Base-by-base conservation (phyloP, 352 stramenopile species). In the Ochromonadaceae sp. region DNA sequence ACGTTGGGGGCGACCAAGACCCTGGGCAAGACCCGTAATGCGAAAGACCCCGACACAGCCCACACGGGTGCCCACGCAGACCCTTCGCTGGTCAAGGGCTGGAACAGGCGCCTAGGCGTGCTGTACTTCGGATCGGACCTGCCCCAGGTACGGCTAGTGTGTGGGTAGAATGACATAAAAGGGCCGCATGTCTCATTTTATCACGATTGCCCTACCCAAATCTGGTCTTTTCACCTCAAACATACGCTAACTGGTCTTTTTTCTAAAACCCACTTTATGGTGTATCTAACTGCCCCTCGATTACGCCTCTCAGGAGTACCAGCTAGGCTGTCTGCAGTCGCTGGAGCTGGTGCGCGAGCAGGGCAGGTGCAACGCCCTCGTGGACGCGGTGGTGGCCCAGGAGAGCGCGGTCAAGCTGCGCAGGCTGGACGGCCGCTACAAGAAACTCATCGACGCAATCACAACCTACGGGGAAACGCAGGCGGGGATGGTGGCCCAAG, bases 71-170 rank as follows among this genome's bases (percentile, higher is more conserved):
- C n/a, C 2, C 39, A 49, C 30, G 26, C 41, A n/a, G 55, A 63
- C 31, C 38, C 55, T 32, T 28, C 30, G 5, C 31, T 63, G 31
- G 10, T 63, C 3, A 63, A 63, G 26, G 12, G 26, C 28, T 63
- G 55, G 55, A n/a, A 47, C 7, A 5, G 25, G 12, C 20, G 40
- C 26, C 38, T 63, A 26, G 38, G 7, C 41, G 5, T 63, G 12
- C 17, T 63, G 7, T 63, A 31, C 26, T 63, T 26, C 41, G 55
- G 55, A 12, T 63, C 35, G 26, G 55, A 63, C 25, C 15, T 63
- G 31, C 55, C 55, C 25, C n/a, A n/a, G n/a, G n/a, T n/a, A n/a
- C n/a, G n/a, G n/a, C n/a, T n/a, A n/a, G n/a, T n/a, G n/a, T n/a
- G n/a, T n/a, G n/a, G n/a, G n/a, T n/a, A n/a, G n/a, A n/a, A n/a